Evolutionary conservation across 768 basidiomycete genomes (phyloP), one percentile per base, ranked within the genome.

Genomic region (Hemileccinum impolitum): DNA sequence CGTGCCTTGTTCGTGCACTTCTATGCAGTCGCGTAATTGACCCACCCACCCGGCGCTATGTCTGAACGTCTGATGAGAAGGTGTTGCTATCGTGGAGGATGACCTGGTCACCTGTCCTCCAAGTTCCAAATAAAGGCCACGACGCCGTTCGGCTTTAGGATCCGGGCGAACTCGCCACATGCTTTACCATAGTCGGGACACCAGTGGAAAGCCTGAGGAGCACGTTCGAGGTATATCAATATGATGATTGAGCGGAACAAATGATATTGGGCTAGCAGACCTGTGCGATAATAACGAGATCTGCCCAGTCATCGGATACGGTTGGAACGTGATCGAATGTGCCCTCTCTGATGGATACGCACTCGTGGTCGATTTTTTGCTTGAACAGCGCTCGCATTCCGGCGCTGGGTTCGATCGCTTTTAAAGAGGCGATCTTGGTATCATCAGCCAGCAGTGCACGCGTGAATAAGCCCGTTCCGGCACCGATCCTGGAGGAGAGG

Each of bases 381-480:
- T 66, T 59, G 70, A 93, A 96, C 2, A 78, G 72, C 3, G 75
- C 70, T 45, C 94, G 76, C 94, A 96, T 96, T 25, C 94, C 94
- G 39, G 75, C 73, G 55, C 87, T 88, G 14, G 94, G 94, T 65
- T 97, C 94, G 28, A 94, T 61, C 4, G 88, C 90, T 43, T 74
- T 74, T 15, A 94, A 64, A 39, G 75, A 66, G 25, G 70, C 71
- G 41, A 93, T 72, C 48, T 61, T 64, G 37, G 66, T 61, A 15
- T 76, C 58, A 78, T 89, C 78, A 6, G 79, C 77, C 35, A 94
- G 72, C 19, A 95, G 66, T 3, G 90, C 85, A 10, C 90, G 81
- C 11, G 92, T 90, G 66, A 94, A 95, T 47, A 96, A 82, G 13
- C 93, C 93, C 2, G 91, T 94, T 21, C 93, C 93, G 6, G 86